Base-by-base conservation (phyloP, 2,329 filamentous ascomycete genomes). In the Colletotrichum aenigma region DNA sequence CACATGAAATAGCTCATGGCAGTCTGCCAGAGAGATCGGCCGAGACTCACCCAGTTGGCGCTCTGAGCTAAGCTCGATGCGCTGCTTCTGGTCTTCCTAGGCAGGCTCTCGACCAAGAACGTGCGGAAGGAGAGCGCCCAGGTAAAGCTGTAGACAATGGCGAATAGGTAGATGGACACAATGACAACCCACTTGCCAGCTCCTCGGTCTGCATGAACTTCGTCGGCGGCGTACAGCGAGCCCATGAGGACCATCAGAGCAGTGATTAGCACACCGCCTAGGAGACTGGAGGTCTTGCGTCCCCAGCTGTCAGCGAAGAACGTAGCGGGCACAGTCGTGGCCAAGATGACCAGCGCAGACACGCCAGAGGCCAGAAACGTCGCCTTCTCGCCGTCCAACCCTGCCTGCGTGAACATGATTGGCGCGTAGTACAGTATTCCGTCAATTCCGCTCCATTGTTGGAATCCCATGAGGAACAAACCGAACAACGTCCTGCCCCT, bases 391-490 rank as follows among this genome's bases (percentile, higher is more conserved):
- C 88, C 89, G 8, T 85, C 83, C 4, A 93, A 85, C 0, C 92
- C 92, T 0, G 92, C 91, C 71, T 92, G 89, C 24, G 87, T 84
- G 77, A 93, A 93, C 0, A 93, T 82, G 1, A 90, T 84, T 0
- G 92, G 91, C 0, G 91, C 90, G 71, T 93, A 93, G 76, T 91
- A 92, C 3, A 93, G 83, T 0, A 93, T 87, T 1, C 90, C 91
- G 48, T 93, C 91, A 52, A 93, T 92, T 0, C 91, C 91, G 21
- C 85, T 88, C 13, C 93, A 84, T 64, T 93, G 91, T 74, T 92
- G 89, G 83, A 92, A 89, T 1, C 84, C 88, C 85, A 93, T 87
- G 26, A 93, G 81, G 73, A 92, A 92, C 8, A 90, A 87, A 2
- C 87, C 91, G 21, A 92, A 87, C 0, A 85, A 80, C 1, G 89